phyloP scores from a whole-genome alignment of 2,329 filamentous ascomycete species.

The Diplocarpon rosae region DNA sequence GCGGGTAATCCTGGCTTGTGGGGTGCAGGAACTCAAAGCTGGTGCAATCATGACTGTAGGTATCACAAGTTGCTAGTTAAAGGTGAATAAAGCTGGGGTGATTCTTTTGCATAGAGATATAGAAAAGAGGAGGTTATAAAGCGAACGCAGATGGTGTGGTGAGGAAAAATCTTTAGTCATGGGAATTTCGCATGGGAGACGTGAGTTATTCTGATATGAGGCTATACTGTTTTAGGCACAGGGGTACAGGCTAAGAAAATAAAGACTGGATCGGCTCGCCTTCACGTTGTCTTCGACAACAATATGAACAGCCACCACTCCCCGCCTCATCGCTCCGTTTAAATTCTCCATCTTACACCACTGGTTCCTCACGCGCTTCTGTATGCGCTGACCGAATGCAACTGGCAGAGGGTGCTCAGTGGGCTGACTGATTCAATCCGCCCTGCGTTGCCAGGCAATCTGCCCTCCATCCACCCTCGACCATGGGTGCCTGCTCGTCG shows the following conservation, averaged over 20 bases:
- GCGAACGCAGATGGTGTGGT: too few species aligned
- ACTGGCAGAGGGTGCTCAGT: conserved; percentile 1
- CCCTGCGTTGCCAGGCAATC: conserved; percentile 3
- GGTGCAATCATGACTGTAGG: too few species aligned
- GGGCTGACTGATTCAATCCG: conserved; percentile 1
- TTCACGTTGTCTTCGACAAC: neutral
- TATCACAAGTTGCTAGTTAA: too few species aligned
- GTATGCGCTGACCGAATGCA: conserved; percentile 3
- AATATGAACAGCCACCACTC: neutral
- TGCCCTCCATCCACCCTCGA: conserved; percentile 2
- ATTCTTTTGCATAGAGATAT: too few species aligned
- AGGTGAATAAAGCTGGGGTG: too few species aligned
- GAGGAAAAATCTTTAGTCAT: too few species aligned
- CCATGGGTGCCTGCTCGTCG: conserved; percentile 51
- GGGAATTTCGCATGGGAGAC: too few species aligned
- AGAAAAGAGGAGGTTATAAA: too few species aligned
- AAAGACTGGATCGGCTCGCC: neutral
- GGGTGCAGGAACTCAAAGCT: too few species aligned
- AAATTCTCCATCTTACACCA: neutral
- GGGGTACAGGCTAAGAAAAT: neutral
- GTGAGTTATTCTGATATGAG: neutral
- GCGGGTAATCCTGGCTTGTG: too few species aligned
- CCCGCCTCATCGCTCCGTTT: neutral
- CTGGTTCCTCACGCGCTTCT: conserved; percentile 1
- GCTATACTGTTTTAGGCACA: neutral